A percentile compares a stretch with the other conserved stretches of the same genome.
Conservation (phyloP, 495 filamentous ascomycete genomes). For the Penicillium silybi region DNA sequence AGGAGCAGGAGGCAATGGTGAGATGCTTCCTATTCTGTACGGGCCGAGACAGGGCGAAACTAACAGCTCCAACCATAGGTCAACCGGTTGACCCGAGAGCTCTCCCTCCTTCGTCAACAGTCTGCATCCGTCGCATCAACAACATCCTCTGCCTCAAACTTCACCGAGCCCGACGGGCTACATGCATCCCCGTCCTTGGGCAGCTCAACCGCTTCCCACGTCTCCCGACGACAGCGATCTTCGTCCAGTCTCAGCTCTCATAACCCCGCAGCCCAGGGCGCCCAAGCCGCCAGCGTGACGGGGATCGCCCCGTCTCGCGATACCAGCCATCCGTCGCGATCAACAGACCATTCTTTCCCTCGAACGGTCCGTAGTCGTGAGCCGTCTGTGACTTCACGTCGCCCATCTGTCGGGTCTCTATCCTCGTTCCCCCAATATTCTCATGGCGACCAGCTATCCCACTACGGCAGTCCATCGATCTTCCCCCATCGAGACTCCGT, state of each 20-base stretch:
- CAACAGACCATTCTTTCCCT: slow-evolving; percentile 16
- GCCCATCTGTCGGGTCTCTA: slow-evolving; percentile 36
- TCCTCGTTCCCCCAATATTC: slow-evolving; percentile 31
- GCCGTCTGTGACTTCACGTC: slow-evolving; percentile 41
- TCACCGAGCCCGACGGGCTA: slow-evolving; percentile 48
- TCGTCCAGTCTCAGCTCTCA: slow-evolving; percentile 58
- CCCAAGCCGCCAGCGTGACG: slow-evolving; percentile 39
- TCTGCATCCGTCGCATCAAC: slow-evolving; percentile 81
- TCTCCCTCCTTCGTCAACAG: slow-evolving; percentile 73
- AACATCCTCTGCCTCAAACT: slow-evolving; percentile 66
- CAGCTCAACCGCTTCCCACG: slow-evolving; percentile 50
- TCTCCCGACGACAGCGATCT: slow-evolving; percentile 60
- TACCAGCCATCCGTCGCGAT: slow-evolving; percentile 20
- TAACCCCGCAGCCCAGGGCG: slow-evolving; percentile 43
- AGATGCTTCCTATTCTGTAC: slow-evolving; percentile 6
- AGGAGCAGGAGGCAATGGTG: slow-evolving; percentile 93
- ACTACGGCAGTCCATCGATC: slow-evolving; percentile 22
- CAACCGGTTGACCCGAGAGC: slow-evolving; percentile 85
- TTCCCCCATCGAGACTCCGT: slow-evolving; percentile 32
- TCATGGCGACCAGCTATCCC: slow-evolving; percentile 27
- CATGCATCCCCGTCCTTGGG: slow-evolving; percentile 47
- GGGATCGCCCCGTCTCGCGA: slow-evolving; percentile 49
- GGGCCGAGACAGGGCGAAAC: neutral
- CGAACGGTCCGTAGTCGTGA: slow-evolving; percentile 36
- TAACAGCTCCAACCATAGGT: slow-evolving; percentile 50